Evolutionary conservation across 129 eudicot genomes (phyloP), one percentile per base, ranked within the genome.

Genomic region (Saussurea involucrata): DNA sequence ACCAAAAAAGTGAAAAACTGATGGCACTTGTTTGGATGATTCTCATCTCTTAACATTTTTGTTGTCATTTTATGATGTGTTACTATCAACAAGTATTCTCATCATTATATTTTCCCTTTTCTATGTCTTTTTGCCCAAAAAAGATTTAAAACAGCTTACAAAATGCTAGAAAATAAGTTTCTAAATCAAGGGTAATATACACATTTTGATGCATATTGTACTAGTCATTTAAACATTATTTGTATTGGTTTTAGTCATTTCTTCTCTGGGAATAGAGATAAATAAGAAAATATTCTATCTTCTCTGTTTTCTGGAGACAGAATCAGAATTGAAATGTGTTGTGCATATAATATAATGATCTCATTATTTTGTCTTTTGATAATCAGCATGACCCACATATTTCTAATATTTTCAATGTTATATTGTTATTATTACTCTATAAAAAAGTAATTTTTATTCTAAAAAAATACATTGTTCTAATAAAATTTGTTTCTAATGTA

Each of bases 11-110:
- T 77, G 88, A 81, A 88, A 81, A 78, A 81, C 87, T 89, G 97
- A 83, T 80, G 83, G 68, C 87, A 86, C 82, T 80, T 92, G 91
- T 90, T 90, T 90, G 97, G 90, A 86, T 82, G 83, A 57, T 82
- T 81, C 68, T 42, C 74, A 72, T 68, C 61, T 69, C 79, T 55
- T 53, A 73, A 63, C 70, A 78, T 74, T 76, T 83, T 86, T 79
- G 80, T 83, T 83, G 71, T 81, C 66, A 70, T 73, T 78, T 78
- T 57, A 80, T 87, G 96, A 87, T 86, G 80, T 72, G 96, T 87
- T 79, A 57, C 93, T 66, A 31, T 92, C 97, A 87, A 61, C 18
- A 72, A 73, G 80, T 84, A 76, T 83, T 75, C 80, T 69, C 76
- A 67, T 60, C 58, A 70, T 74, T 37, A 46, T 81, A 68, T 68